Conservation (phyloP, 306 rosid genomes). For the Echinosophora koreensis region DNA sequence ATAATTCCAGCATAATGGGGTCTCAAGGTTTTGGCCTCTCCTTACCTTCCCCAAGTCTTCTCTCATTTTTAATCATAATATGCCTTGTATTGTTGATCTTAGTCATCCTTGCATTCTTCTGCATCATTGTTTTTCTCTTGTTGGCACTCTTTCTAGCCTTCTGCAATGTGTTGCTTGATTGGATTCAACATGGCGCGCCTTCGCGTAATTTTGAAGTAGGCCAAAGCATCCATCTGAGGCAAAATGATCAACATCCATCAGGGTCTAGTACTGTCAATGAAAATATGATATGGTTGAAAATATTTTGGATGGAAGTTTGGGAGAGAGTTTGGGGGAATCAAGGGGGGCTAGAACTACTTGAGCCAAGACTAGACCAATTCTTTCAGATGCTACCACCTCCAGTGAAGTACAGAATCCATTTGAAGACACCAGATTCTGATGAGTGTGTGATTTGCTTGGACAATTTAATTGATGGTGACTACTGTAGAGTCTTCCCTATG, state of each 20-base stretch:
- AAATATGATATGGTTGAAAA: not conserved
- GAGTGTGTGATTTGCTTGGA: not conserved
- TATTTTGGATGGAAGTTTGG: not conserved
- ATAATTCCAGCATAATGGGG: not conserved
- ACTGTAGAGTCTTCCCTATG: not conserved
- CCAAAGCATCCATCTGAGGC: not conserved
- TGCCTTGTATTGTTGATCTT: not conserved
- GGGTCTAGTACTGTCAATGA: too few species aligned
- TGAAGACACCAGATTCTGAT: not conserved
- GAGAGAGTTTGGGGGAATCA: not conserved
- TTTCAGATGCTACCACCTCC: not conserved
- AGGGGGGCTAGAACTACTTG: not conserved
- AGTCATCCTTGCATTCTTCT: not conserved
- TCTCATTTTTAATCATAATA: not conserved
- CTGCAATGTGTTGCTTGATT: not conserved
- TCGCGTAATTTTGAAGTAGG: not conserved
- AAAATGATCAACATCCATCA: not conserved
- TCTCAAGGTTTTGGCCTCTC: not conserved
- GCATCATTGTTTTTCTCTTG: not conserved
- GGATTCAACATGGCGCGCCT: not conserved
- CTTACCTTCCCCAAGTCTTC: not conserved
- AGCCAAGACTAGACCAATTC: not conserved
- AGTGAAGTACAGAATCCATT: not conserved
- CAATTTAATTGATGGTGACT: not conserved
- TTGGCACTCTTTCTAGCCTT: not conserved